These are phyloP conservation scores for Ambrosia artemisiifolia DNA, from an alignment of 129 eudicot species.

Conservation along the genomic window DNA sequence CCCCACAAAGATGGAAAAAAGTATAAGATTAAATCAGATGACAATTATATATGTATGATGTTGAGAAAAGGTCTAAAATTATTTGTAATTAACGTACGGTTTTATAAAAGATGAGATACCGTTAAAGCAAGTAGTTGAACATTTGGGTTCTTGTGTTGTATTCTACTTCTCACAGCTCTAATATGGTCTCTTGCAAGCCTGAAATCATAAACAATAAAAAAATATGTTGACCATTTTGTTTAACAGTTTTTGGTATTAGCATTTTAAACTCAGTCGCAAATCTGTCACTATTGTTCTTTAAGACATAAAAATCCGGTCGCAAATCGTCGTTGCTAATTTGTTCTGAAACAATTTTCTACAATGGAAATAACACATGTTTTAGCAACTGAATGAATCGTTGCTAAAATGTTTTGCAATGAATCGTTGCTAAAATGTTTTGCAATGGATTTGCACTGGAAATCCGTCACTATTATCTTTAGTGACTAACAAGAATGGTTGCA, in stretches of 20 bases:
- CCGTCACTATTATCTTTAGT: neutral
- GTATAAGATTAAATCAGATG: neutral
- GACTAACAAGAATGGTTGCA: neutral
- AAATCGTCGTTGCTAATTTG: no score
- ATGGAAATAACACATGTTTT: no score
- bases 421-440: no score
- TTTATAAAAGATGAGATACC: slow-evolving; percentile 35
- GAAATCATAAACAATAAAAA: slow-evolving; percentile 7
- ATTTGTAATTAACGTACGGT: neutral
- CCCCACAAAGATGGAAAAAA: neutral
- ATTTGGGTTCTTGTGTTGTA: slow-evolving; percentile 89
- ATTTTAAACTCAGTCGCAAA: neutral
- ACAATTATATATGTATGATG: neutral
- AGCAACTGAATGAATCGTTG: no score
- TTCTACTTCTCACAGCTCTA: slow-evolving; percentile 67
- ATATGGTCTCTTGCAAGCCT: slow-evolving; percentile 88
- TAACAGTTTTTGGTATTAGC: no score
- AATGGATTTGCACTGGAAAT: neutral
- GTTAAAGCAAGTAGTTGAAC: slow-evolving; percentile 89
- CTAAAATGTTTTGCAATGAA: no score
- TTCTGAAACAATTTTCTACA: no score
- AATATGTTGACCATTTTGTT: no score
- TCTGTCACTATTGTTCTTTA: neutral
- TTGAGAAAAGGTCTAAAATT: neutral
- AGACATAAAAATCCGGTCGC: neutral